Conservation (phyloP, 2,329 filamentous ascomycete genomes). For the Stenocarpella maydis region DNA sequence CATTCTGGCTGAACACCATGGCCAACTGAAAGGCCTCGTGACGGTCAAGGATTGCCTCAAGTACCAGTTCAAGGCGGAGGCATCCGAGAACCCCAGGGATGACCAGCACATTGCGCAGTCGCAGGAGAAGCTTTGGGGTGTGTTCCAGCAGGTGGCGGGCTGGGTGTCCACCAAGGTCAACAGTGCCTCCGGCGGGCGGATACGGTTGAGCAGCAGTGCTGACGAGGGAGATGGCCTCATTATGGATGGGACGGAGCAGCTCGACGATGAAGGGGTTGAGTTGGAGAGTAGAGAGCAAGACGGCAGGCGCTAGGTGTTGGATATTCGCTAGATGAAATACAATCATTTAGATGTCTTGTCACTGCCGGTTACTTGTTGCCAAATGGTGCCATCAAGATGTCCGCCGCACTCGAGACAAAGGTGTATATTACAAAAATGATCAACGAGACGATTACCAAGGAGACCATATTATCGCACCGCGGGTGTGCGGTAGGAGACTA, state of each 20-base stretch:
- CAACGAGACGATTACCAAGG: too few species aligned
- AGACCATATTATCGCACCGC: too few species aligned
- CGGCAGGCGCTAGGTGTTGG: constrained; percentile 9
- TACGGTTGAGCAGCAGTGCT: constrained; percentile 56
- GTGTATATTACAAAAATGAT: too few species aligned
- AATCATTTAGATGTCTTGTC: background rate
- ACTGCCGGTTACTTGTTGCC: too few species aligned
- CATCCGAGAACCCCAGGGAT: constrained; percentile 75
- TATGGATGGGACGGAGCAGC: constrained; percentile 60
- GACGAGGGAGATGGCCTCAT: constrained; percentile 50
- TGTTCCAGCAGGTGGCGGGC: constrained; percentile 59
- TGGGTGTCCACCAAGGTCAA: constrained; percentile 68
- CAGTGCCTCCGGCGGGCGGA: constrained; percentile 62
- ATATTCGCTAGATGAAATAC: background rate
- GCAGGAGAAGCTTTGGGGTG: constrained; percentile 72
- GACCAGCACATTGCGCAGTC: constrained; percentile 63
- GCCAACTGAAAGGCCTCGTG: constrained; percentile 82
- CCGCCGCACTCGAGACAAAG: too few species aligned
- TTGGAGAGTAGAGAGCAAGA: constrained; percentile 31
- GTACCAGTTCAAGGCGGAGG: constrained; percentile 96
- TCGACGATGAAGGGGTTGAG: constrained; percentile 48
- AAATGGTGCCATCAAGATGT: background rate
- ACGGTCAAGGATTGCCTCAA: constrained; percentile 97
- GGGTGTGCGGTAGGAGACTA: too few species aligned
- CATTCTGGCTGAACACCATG: constrained; percentile 90